A percentile compares a stretch with the other conserved stretches of the same genome.
These are phyloP conservation scores for Talaromyces sp. DNA, from an alignment of 2,329 filamentous ascomycete species.

Conservation along the genomic window DNA sequence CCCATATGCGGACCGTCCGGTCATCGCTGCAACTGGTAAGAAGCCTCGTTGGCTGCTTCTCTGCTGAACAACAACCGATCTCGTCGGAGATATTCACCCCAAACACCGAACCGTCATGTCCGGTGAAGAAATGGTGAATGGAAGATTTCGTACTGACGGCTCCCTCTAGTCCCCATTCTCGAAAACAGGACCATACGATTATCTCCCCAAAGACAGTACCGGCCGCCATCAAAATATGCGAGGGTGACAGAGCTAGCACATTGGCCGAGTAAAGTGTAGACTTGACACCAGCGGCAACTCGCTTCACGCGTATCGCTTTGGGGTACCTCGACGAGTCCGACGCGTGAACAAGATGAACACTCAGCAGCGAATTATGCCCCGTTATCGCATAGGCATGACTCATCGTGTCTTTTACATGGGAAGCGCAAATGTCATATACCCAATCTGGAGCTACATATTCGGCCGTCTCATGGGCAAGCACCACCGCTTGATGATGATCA, in stretches of 20 bases:
- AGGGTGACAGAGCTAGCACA: conserved; percentile 57
- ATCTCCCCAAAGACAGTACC: conserved; percentile 96
- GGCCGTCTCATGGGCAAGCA: conserved; percentile 26
- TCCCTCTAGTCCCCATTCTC: conserved; percentile 18
- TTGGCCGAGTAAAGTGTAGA: conserved; percentile 87
- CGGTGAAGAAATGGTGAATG: conserved; percentile 55
- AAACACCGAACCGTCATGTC: conserved; percentile 91
- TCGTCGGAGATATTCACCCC: conserved; percentile 72
- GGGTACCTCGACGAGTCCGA: conserved; percentile 13
- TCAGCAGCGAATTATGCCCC: conserved; percentile 77
- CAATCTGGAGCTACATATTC: conserved; percentile 62
- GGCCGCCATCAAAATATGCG: conserved; percentile 68
- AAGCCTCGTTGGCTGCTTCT: conserved; percentile 50
- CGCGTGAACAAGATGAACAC: conserved; percentile 33
- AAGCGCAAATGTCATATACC: conserved; percentile 64
- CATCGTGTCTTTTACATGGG: conserved; percentile 19
- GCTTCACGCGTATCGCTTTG: conserved; percentile 23
- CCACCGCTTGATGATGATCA: conserved; percentile 17
- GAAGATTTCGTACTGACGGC: conserved; percentile 25
- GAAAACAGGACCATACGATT: conserved; percentile 73
- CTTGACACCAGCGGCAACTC: conserved; percentile 54
- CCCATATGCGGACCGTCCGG: conserved; percentile 82
- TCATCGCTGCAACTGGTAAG: conserved; percentile 94
- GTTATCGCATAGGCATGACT: conserved; percentile 63
- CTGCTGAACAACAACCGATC: conserved; percentile 16